Base-by-base conservation (phyloP, 2,329 filamentous ascomycete genomes). In the Eutypa lata region DNA sequence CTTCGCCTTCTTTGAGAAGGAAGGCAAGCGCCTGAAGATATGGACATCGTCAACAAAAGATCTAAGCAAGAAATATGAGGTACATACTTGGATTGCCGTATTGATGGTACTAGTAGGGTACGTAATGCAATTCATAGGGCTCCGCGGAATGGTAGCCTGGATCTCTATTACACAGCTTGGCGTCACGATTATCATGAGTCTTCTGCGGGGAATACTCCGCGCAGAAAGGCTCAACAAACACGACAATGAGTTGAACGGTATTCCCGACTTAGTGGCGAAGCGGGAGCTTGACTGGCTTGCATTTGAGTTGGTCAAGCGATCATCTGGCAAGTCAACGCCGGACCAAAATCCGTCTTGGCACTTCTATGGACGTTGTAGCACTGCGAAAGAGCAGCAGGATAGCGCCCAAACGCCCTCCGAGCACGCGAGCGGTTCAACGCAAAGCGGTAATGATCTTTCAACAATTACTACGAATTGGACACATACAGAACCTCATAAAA, bases 271-370 rank as follows among this genome's bases (percentile, higher is more conserved):
- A 8, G 55, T 61, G 3, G 35, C 51, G 1, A 54, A 55, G 13
- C 50, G 61, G 42, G 61, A 64, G 55, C 56, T 64, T 11, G 61
- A 64, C 51, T 64, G 61, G 61, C 54, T 62, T 11, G 52, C 60
- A 1, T 57, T 60, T 21, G 38, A 55, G 28, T 51, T 61, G 31
- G 51, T 13, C 13, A 38, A 26, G 22, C 18, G n/a, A 35, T 38
- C 21, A 13, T 16, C 14, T 40, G 38, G n/a, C 38, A 40, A 40
- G 19, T 19, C 3, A 18, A 10, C 2, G 2, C 2, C 38, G 3
- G 18, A 42, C n/a, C 19, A 42, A 10, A 18, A 42, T 19, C 38
- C 38, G 19, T 42, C 6, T 42, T 42, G 38, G 38, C 16, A 22
- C 10, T 42, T 42, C 0, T 5, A 42, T 22, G 38, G 38, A 14